Evolutionary conservation across 106 monocot genomes (phyloP).

Genomic region (Allium cepa): DNA sequence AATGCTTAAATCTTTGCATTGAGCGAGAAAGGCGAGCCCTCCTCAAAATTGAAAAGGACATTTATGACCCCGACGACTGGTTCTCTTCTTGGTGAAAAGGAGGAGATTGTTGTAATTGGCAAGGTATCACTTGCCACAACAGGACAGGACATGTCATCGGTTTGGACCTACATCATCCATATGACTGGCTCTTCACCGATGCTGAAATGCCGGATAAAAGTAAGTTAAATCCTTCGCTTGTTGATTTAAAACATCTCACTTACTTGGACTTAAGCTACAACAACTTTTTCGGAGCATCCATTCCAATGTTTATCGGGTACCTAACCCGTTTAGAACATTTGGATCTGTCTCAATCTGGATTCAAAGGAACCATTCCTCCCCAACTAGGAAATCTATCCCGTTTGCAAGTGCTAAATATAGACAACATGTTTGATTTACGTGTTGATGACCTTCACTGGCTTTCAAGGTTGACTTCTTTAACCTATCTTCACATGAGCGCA

Average conservation of each 20-base stretch:
- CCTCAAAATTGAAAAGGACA: conserved; percentile 13
- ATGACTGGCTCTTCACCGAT: neutral
- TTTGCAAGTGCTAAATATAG: neutral
- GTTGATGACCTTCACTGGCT: conserved; percentile 3
- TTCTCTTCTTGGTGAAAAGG: conserved; percentile 28
- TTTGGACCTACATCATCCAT: neutral
- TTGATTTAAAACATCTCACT: neutral
- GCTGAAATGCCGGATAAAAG: too few relatives aligned
- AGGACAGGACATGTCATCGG: conserved; percentile 18
- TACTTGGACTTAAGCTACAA: neutral
- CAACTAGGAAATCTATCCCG: neutral
- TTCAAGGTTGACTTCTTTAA: neutral
- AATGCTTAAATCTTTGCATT: neutral
- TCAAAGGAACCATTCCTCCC: neutral
- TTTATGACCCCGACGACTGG: conserved; percentile 4
- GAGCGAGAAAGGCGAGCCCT: conserved; percentile 27
- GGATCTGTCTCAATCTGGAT: neutral
- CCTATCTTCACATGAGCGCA: neutral
- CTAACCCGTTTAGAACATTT: neutral
- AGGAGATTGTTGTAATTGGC: conserved; percentile 33
- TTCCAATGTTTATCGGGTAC: neutral
- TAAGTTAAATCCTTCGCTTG: neutral
- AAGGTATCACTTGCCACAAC: conserved; percentile 22
- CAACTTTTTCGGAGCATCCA: neutral
- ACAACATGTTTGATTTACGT: neutral